Base-by-base conservation (phyloP, 139 green algal genomes). In the Bryopsis sp. region DNA sequence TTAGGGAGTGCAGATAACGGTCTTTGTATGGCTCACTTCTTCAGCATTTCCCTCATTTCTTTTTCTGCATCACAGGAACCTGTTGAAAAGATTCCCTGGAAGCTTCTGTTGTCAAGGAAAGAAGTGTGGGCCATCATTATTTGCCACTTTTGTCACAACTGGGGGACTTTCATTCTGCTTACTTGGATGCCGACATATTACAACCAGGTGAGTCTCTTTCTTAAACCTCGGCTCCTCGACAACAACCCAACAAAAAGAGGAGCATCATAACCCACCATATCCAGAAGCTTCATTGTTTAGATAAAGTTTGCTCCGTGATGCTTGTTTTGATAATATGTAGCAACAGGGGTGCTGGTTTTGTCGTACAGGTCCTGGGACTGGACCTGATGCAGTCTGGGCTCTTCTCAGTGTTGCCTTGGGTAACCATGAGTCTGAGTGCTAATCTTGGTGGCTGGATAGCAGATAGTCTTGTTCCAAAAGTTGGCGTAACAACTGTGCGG, bases 121-220 rank as follows among this genome's bases (percentile, higher is more conserved):
- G 76, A 90, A 48, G 89, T 96, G 36, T 99, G 94, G 94, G 92
- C 94, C 32, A 91, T 97, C 72, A 97, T 99, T 72, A 28, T 95
- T 0, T 89, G 68, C 64, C 91, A 99, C 78, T 99, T 99, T 74
- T 97, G 92, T 80, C 92, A 99, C 81, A 97, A 99, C 81, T 99
- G 89, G 88, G 94, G 94, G 61, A 94, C 88, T 36, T 99, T 99
- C 83, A 99, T 98, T 76, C 80, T 97, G 65, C 87, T 99, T 1
- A 98, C 92, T 0, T 99, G 92, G 92, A 98, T 98, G 94, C 94
- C 94, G 32, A 90, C 87, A 15, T 99, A 98, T 78, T 99, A 97
- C 84, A 93, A 89, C 69, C 85, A 91, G 73, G n/a, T n/a, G n/a
- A n/a, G n/a, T n/a, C n/a, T n/a, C n/a, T n/a, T n/a, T n/a, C n/a